Base-by-base conservation (phyloP, 108 stramenopile genomes). In the Nitzschia inconspicua region DNA sequence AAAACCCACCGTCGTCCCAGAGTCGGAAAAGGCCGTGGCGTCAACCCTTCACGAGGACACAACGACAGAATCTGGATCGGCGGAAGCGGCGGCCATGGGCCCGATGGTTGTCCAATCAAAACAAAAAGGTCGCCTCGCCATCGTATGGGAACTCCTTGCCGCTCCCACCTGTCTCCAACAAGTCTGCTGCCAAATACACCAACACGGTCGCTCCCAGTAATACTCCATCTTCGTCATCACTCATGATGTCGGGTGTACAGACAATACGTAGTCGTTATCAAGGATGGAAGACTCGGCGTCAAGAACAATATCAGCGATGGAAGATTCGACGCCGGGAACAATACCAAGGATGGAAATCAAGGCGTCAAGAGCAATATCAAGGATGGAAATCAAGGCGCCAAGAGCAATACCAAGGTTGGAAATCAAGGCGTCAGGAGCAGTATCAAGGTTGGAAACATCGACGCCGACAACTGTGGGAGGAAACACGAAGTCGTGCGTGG, bases 231-330 rank as follows among this genome's bases (percentile, higher is more conserved):
- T 0, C 0, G 14, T 10, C 37, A 1, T 1, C 37, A 39, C 0
- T n/a, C 0, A 39, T n/a, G n/a, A 14, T n/a, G n/a, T 1, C 37
- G n/a, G n/a, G 37, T 39, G 14, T 10, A 0, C 11, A 39, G 11
- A 39, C 30, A 30, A 51, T 47, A 37, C 34, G 13, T 57, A 44
- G 18, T 2, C 22, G 10, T 10, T 53, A 51, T 25, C 37, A 64
- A 43, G 37, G 50, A 3, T 66, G 54, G 65, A 54, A 46, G 13
- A 19, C 29, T 2, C 25, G 47, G 25, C 35, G 48, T 8, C 42
- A 60, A 30, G 48, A 36, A 37, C 39, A 66, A 14, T 69, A 69
- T 26, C 4, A 43, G 3, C 47, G 49, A 30, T 72, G 63, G 70
- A 63, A 64, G 11, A 8, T n/a, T 25, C 26, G 47, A 48, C 24